phyloP scores from a whole-genome alignment of 2,329 filamentous ascomycete species.

The Phyllosticta citriasiana region DNA sequence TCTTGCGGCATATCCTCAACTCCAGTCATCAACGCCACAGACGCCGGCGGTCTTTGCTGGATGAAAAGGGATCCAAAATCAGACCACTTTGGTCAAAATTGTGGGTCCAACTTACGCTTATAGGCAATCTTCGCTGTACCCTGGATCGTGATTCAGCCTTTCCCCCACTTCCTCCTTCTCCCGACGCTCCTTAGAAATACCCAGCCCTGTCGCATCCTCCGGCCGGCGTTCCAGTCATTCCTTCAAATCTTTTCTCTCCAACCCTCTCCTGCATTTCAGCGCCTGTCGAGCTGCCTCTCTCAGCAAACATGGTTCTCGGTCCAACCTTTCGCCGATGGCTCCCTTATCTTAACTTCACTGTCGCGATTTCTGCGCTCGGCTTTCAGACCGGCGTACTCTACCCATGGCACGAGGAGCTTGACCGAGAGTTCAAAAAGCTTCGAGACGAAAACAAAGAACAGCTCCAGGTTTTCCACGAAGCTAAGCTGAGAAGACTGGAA shows the following conservation, averaged over 20 bases:
- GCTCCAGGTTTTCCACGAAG: slow-evolving; percentile 13
- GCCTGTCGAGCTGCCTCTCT: neutral
- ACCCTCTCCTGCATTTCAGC: neutral
- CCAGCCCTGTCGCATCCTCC: neutral
- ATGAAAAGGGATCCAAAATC: slow-evolving; percentile 8
- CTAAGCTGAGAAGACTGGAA: slow-evolving; percentile 7
- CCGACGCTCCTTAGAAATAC: neutral
- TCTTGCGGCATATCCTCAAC: neutral
- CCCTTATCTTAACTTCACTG: slow-evolving; percentile 44
- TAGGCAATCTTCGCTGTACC: slow-evolving; percentile 7
- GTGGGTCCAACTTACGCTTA: slow-evolving; percentile 7
- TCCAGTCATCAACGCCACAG: neutral
- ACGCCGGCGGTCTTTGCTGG: neutral
- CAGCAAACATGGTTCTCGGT: slow-evolving; percentile 8
- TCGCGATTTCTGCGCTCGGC: slow-evolving; percentile 53
- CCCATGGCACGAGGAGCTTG: slow-evolving; percentile 59
- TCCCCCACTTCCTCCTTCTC: neutral
- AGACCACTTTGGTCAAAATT: slow-evolving; percentile 5
- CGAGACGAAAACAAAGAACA: slow-evolving; percentile 44
- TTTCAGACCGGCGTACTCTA: slow-evolving; percentile 64
- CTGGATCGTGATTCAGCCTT: neutral
- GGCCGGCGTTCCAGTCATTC: slow-evolving; percentile 1
- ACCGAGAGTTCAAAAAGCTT: slow-evolving; percentile 50
- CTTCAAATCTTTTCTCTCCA: neutral
- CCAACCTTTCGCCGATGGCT: slow-evolving; percentile 9